Conservation (phyloP, 2,329 filamentous ascomycete genomes). For the Coccinonectria pachysandricola region DNA sequence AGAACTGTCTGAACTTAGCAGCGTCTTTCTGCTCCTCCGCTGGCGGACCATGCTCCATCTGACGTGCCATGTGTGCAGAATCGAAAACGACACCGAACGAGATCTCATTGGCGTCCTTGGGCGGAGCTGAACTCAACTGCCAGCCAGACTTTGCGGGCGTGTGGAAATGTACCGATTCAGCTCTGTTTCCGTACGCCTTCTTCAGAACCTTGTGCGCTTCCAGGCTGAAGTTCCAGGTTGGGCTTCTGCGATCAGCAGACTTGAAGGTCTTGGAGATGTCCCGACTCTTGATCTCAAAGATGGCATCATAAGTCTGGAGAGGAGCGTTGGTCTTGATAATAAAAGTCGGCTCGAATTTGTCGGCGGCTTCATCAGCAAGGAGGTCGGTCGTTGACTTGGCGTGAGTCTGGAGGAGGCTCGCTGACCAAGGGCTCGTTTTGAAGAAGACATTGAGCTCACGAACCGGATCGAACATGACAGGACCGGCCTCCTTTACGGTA, state of each 20-base stretch:
- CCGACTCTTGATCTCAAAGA: constrained; percentile 27
- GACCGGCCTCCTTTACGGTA: constrained; percentile 35
- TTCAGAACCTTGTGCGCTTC: constrained; percentile 56
- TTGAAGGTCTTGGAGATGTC: constrained; percentile 19
- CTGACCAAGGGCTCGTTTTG: constrained; percentile 86
- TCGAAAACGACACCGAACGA: constrained; percentile 63
- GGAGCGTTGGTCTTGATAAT: constrained; percentile 51
- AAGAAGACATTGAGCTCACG: constrained; percentile 73
- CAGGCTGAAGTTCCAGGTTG: constrained; percentile 35
- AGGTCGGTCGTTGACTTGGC: constrained; percentile 64
- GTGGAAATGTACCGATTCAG: constrained; percentile 54
- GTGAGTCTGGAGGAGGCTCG: constrained; percentile 60
- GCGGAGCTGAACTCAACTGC: constrained; percentile 16
- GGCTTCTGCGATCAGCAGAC: constrained; percentile 31
- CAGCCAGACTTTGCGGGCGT: constrained; percentile 23
- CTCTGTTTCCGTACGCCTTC: constrained; percentile 66
- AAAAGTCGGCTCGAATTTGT: constrained; percentile 80
- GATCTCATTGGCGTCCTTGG: constrained; percentile 29
- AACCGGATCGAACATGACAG: constrained; percentile 68
- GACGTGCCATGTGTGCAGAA: constrained; percentile 58
- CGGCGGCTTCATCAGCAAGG: constrained; percentile 60
- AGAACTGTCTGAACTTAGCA: constrained; percentile 76
- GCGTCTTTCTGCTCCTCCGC: constrained; percentile 80
- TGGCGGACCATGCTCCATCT: constrained; percentile 78
- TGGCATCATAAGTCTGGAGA: constrained; percentile 44